Base-by-base conservation (phyloP, 2,329 filamentous ascomycete genomes). In the Coccinonectria pachysandricola region DNA sequence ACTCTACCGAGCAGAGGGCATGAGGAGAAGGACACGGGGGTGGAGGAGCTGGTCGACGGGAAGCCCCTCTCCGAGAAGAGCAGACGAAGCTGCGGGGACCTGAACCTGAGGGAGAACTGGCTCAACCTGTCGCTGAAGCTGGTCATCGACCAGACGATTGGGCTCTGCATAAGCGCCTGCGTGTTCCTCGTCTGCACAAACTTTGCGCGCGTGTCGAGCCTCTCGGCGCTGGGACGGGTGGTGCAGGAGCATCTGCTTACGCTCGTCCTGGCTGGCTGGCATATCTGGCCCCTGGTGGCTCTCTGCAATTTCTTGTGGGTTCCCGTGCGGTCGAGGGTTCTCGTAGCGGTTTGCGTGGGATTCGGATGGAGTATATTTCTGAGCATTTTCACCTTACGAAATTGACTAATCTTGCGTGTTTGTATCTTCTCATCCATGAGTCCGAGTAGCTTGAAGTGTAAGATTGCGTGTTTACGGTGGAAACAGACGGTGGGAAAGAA, bases 311-410 rank as follows among this genome's bases (percentile, higher is more conserved):
- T 54, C 26, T 28, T 51, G 4, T 56, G 50, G 43, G 51, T 56
- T 6, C 53, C 53, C 1, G 51, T 56, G 7, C 43, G 52, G 8
- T 54, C 50, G 9, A 31, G 53, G 9, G 53, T 54, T 12, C 39
- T 56, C 14, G 53, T 56, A 3, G 49, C 48, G 1, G 51, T 53
- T 12, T 51, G 47, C 28, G 46, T 56, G 16, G 53, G 53, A 3
- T 56, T 56, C 12, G 41, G 49, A 2, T 56, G 53, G 53, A 56
- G 51, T 25, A 54, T 56, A 15, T 56, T 55, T 21, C 32, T 56
- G 16, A 55, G 51, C 11, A 39, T 55, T 8, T 53, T 53, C 21
- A 43, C 50, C 5, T 48, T 46, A 32, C 17, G 17, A n/a, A n/a
- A n/a, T n/a, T n/a, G n/a, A n/a, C n/a, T n/a, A n/a, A n/a, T n/a